Base-by-base conservation (phyloP, 1,284 basidiomycete genomes). In the Cutaneotrichosporon mucoides region DNA sequence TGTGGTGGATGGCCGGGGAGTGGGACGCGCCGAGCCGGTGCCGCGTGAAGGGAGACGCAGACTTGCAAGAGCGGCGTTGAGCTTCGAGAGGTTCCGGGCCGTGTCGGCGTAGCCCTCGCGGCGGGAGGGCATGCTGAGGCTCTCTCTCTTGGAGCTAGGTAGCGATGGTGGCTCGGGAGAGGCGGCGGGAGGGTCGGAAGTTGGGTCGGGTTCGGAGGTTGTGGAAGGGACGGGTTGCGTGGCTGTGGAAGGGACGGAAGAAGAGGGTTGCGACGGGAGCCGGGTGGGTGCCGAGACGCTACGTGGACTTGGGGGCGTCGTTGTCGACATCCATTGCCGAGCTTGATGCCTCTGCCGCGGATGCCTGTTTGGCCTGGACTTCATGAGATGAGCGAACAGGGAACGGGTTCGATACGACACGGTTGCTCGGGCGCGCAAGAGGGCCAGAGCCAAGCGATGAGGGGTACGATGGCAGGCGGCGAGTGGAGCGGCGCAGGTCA, bases 381-480 rank as follows among this genome's bases (percentile, higher is more conserved):
- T 24, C 24, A 2, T 24, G 2, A 24, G 24, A 24, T 3, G 24
- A 24, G 24, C 24, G 24, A 24, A 24, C 24, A 24, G 15, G 64
- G 57, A 73, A 43, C 0, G 76, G 74, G 51, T 71, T 73, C 34
- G 76, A 76, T 7, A 77, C 72, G 51, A 75, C 66, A 1, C 76
- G 54, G 6, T 61, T 51, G 1, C 66, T 68, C 0, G 70, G 73
- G 33, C 67, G 69, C 6, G 62, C 59, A 3, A 69, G 64, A 0
- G 71, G 73, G 5, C 73, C 74, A 4, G 67, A 70, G 12, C 73
- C 72, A 1, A 77, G 65, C 0, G 67, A 68, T 4, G 75, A 69
- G 0, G 76, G 76, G 49, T 76, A 77, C 1, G 73, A 73, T 1
- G 73, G 69, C 64, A 70, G 68, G 8, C 71, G 61, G 24, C 56